A percentile compares a stretch with the other conserved stretches of the same genome.
Conservation (phyloP, 2,329 filamentous ascomycete genomes). For the Stenocarpella maydis region DNA sequence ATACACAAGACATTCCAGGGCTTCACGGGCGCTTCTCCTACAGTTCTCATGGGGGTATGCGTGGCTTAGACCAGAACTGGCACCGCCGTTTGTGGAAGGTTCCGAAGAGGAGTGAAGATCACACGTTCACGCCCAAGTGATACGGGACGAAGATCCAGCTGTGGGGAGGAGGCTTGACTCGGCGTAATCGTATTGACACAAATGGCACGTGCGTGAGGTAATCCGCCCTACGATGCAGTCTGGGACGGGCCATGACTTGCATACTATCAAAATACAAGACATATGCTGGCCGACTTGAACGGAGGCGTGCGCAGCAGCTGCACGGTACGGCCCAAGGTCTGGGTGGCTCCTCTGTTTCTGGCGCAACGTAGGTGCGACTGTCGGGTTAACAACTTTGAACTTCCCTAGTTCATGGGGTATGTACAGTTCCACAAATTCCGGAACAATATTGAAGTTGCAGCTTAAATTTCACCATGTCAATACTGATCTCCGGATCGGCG, state of each 20-base stretch:
- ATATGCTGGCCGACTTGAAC: background rate
- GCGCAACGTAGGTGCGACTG: conserved; percentile 3
- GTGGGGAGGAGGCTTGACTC: conserved; percentile 17
- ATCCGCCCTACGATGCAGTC: background rate
- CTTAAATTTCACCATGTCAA: conserved; percentile 1
- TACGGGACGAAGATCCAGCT: background rate
- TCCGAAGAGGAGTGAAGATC: background rate
- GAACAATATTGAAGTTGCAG: conserved; percentile 9
- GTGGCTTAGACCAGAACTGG: background rate
- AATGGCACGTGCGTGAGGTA: background rate
- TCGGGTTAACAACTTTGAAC: conserved; percentile 24
- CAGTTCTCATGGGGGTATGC: background rate
- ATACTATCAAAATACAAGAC: background rate
- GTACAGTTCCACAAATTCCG: conserved; percentile 14
- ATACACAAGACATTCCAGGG: background rate
- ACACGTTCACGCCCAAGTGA: background rate
- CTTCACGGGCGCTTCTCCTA: background rate
- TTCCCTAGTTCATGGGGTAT: conserved; percentile 3
- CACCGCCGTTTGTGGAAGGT: background rate
- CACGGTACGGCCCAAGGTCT: background rate
- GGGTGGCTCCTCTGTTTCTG: background rate
- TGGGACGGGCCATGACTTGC: background rate
- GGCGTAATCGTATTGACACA: background rate
- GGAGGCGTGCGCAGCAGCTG: background rate
- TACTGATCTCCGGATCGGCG: conserved; percentile 17